A percentile compares a stretch with the other conserved stretches of the same genome.
Conservation (phyloP, 805 yeast genomes). For the Hanseniaspora hatyaiensis region DNA sequence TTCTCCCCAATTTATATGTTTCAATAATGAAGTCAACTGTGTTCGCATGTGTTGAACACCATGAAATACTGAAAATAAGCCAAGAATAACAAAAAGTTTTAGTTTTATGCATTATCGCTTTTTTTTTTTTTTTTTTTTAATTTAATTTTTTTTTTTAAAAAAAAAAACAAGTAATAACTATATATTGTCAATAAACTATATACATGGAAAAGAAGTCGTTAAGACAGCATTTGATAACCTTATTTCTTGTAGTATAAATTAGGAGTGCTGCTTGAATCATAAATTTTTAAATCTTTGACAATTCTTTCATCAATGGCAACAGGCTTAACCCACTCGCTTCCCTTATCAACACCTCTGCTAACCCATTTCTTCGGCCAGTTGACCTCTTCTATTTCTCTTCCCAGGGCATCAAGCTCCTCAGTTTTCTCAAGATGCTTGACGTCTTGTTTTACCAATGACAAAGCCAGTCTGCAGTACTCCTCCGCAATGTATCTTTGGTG, state of each 20-base stretch:
- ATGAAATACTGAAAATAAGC: too few species aligned
- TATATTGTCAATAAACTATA: too few species aligned
- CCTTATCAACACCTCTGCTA: conserved; percentile 53
- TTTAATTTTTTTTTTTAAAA: too few species aligned
- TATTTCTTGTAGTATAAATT: conserved; percentile 5
- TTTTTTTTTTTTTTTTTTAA: too few species aligned
- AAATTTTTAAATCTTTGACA: conserved; percentile 4
- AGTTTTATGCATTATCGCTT: too few species aligned
- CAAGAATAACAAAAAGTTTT: too few species aligned
- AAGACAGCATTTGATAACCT: too few species aligned
- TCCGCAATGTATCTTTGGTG: conserved; percentile 62
- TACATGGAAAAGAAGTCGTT: too few species aligned
- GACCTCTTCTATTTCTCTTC: conserved; percentile 48
- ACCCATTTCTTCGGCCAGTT: conserved; percentile 90
- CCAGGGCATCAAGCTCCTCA: conserved; percentile 32
- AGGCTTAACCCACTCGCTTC: conserved; percentile 82
- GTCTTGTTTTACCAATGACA: conserved; percentile 41
- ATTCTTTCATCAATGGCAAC: conserved; percentile 61
- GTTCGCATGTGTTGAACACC: too few species aligned
- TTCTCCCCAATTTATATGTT: too few species aligned
- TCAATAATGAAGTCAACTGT: too few species aligned
- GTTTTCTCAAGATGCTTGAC: conserved; percentile 39
- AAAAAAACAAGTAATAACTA: background rate
- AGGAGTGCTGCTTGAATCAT: background rate
- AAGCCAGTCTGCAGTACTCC: conserved; percentile 47